Conservation (phyloP, 768 basidiomycete genomes). For the Amanita phalloides region DNA sequence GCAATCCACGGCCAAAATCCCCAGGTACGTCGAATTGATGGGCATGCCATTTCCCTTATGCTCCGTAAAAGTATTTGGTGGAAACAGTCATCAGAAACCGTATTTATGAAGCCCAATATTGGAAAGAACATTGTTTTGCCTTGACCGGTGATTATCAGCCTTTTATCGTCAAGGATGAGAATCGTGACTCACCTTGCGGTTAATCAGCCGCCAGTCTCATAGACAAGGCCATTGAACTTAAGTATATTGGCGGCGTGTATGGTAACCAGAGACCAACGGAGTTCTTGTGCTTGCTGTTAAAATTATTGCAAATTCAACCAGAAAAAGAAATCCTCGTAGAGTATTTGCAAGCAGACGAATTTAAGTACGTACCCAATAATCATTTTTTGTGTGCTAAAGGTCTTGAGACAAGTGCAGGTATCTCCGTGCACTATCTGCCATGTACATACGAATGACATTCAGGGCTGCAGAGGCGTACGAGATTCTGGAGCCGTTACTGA, state of each 20-base stretch:
- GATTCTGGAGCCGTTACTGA: constrained; percentile 85
- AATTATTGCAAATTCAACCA: constrained; percentile 93
- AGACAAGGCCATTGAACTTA: constrained; percentile 81
- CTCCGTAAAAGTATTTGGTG: constrained; percentile 62
- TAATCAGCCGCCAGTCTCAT: constrained; percentile 82
- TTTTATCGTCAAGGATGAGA: not conserved
- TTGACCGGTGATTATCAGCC: constrained; percentile 55
- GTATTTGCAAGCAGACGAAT: constrained; percentile 93
- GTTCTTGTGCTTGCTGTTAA: constrained; percentile 86
- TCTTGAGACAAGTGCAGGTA: constrained; percentile 44
- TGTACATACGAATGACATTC: constrained; percentile 96
- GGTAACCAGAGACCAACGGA: constrained; percentile 92
- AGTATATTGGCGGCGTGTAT: constrained; percentile 86
- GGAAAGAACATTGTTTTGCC: constrained; percentile 99
- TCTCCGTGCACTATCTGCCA: constrained; percentile 81
- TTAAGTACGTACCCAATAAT: constrained; percentile 62
- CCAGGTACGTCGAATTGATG: constrained; percentile 43
- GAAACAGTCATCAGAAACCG: constrained; percentile 94
- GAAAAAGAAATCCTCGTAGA: constrained; percentile 96
- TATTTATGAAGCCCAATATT: constrained; percentile 90
- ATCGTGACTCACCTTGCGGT: not conserved
- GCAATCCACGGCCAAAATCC: constrained; percentile 97
- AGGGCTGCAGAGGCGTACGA: constrained; percentile 85
- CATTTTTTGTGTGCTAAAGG: not conserved
- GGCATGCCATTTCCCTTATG: constrained; percentile 7